phyloP scores from a whole-genome alignment of 179 eudicot genomes.

The Dionaea muscipula region DNA sequence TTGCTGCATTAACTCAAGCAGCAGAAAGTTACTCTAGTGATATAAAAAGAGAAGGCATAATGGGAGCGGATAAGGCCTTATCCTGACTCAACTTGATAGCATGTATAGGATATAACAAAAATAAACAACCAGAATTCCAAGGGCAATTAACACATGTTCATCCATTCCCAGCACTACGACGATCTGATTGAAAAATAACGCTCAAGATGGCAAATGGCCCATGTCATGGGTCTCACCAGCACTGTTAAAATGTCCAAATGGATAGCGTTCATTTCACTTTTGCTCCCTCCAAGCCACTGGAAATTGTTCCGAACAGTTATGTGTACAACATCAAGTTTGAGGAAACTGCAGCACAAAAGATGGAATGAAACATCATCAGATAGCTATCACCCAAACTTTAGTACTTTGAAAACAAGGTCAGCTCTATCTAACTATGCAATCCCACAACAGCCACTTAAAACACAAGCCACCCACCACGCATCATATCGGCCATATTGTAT shows the following conservation, averaged over 20 bases:
- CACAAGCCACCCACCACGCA: too few relatives aligned
- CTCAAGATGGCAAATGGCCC: background rate
- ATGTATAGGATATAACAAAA: background rate
- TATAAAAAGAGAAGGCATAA: background rate
- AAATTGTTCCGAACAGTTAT: conserved; percentile 76
- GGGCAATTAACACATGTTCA: too few relatives aligned
- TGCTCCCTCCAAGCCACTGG: conserved; percentile 64
- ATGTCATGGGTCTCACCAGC: conserved; percentile 39
- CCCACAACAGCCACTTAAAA: background rate
- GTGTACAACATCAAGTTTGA: conserved; percentile 89
- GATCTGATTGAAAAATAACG: background rate
- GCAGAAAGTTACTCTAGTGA: too few relatives aligned
- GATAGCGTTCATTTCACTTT: conserved; percentile 60
- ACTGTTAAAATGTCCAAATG: conserved; percentile 65
- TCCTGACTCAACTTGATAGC: background rate
- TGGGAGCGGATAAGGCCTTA: background rate
- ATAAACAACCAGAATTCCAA: too few relatives aligned
- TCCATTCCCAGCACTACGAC: background rate
- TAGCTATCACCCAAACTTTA: too few relatives aligned
- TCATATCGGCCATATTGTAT: too few relatives aligned
- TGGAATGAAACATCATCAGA: background rate
- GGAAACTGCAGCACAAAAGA: conserved; percentile 41
- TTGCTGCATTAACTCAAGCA: too few relatives aligned
- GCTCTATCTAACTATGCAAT: background rate
- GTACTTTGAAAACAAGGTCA: too few relatives aligned